Percentiles rank a stretch among this genome's conserved stretches.
Conservation (phyloP, 2,329 filamentous ascomycete species). For the Trichoderma cornu-damae region DNA sequence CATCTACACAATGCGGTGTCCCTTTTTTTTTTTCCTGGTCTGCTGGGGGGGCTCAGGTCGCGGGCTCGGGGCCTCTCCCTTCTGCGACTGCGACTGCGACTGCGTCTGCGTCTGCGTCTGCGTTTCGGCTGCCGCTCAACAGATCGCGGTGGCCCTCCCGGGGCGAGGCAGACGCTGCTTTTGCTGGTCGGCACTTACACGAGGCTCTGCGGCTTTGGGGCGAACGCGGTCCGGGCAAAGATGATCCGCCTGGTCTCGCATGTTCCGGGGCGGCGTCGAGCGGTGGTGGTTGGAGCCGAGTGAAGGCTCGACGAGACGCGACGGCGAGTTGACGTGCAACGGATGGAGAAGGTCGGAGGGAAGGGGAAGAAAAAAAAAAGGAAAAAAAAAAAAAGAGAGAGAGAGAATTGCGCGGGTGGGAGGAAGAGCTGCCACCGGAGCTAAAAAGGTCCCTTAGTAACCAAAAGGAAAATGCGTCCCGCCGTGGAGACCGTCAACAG, state of each 20-base stretch:
- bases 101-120: too few species aligned
- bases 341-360: not conserved
- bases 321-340: slow-evolving; percentile 24
- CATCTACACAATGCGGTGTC: too few species aligned
- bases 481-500: slow-evolving; percentile 13
- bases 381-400: too few species aligned
- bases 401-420: slow-evolving; percentile 27
- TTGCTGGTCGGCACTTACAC: slow-evolving; percentile 32
- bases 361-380: slow-evolving; percentile 18
- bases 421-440: slow-evolving; percentile 16
- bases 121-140: too few species aligned
- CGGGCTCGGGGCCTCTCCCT: too few species aligned
- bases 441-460: slow-evolving; percentile 13
- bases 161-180: not conserved
- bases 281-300: slow-evolving; percentile 22
- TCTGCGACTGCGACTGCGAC: too few species aligned
- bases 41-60: too few species aligned
- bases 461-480: slow-evolving; percentile 4
- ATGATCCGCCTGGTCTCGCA: slow-evolving; percentile 6
- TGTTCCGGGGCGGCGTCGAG: not conserved
- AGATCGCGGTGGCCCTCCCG: slow-evolving; percentile 23
- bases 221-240: slow-evolving; percentile 19
- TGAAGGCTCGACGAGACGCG: slow-evolving; percentile 28
- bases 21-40: too few species aligned
- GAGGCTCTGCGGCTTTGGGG: slow-evolving; percentile 21